Evolutionary conservation across 2,329 filamentous ascomycete genomes (phyloP).

Genomic region (Nectriaceae sp.): DNA sequence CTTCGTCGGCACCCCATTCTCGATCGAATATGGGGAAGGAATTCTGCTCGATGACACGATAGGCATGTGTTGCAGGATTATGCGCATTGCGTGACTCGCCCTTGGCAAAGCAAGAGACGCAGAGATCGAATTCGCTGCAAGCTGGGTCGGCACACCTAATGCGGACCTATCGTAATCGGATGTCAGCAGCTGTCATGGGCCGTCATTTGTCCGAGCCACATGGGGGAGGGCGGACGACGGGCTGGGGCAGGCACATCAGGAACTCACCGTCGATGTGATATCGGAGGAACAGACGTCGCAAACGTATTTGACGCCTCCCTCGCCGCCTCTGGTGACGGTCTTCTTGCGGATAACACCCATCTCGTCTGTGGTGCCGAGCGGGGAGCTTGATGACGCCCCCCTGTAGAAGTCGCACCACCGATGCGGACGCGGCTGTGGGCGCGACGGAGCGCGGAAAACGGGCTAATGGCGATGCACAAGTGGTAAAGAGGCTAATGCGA

Average conservation of each 20-base stretch:
- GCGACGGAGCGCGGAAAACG: slow-evolving; percentile 14
- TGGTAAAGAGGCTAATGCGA: slow-evolving; percentile 15
- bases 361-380: slow-evolving; percentile 27
- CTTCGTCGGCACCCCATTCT: slow-evolving; percentile 97
- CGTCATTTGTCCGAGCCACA: slow-evolving; percentile 27
- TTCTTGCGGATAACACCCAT: slow-evolving; percentile 99
- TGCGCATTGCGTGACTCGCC: slow-evolving; percentile 82
- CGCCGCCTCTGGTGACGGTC: slow-evolving; percentile 79
- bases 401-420: slow-evolving; percentile 20
- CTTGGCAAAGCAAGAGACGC: slow-evolving; percentile 89
- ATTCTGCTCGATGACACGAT: slow-evolving; percentile 95
- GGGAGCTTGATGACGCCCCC: slow-evolving; percentile 29
- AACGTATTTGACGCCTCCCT: slow-evolving; percentile 92
- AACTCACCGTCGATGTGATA: slow-evolving; percentile 89
- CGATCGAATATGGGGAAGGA: slow-evolving; percentile 94
- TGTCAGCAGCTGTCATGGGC: slow-evolving; percentile 23
- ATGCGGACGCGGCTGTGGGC: slow-evolving; percentile 16
- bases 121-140: slow-evolving; percentile 95
- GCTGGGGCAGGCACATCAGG: slow-evolving; percentile 6
- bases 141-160: slow-evolving; percentile 83
- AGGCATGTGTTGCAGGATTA: slow-evolving; percentile 83
- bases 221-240: slow-evolving; percentile 8
- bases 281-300: slow-evolving; percentile 97
- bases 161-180: slow-evolving; percentile 65
- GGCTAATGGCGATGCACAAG: slow-evolving; percentile 19